These are phyloP conservation scores for Nigrograna mackinnonii DNA, from an alignment of 2,329 filamentous ascomycete species.

Conservation along the genomic window DNA sequence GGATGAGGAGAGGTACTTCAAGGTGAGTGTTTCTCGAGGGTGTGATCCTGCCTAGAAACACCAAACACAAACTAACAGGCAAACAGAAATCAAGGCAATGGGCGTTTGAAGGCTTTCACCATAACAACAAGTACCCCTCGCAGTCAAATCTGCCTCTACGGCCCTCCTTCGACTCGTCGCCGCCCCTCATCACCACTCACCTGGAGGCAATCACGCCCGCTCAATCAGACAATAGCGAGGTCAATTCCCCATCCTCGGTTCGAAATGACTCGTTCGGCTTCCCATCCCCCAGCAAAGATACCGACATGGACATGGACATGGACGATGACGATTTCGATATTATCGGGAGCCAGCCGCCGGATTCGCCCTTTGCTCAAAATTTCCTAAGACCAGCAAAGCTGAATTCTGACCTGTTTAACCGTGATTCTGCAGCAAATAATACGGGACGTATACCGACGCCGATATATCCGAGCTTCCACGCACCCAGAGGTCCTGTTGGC, in stretches of 20 bases:
- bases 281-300: conserved; percentile 21
- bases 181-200: conserved; percentile 25
- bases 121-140: conserved; percentile 19
- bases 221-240: conserved; percentile 27
- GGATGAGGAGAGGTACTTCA: conserved; percentile 33
- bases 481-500: conserved; percentile 4
- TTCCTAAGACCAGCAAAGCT: conserved; percentile 39
- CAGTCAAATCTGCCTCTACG: conserved; percentile 22
- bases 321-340: conserved; percentile 37
- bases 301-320: conserved; percentile 41
- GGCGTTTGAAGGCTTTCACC: conserved; percentile 17
- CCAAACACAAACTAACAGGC: conserved; percentile 10
- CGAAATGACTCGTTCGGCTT: conserved; percentile 19
- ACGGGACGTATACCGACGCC: conserved; percentile 43
- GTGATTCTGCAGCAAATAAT: conserved; percentile 18
- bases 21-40: conserved; percentile 21
- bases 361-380: conserved; percentile 32
- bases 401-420: conserved; percentile 29
- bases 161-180: conserved; percentile 28
- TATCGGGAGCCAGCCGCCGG: conserved; percentile 35
- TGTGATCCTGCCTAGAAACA: conserved; percentile 2
- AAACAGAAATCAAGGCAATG: conserved; percentile 34
- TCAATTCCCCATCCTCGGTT: conserved; percentile 29
- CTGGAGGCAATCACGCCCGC: conserved; percentile 33
- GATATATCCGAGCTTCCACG: conserved; percentile 41